Base-by-base conservation (phyloP, 108 stramenopile species). In the Nitzschia sp. region DNA sequence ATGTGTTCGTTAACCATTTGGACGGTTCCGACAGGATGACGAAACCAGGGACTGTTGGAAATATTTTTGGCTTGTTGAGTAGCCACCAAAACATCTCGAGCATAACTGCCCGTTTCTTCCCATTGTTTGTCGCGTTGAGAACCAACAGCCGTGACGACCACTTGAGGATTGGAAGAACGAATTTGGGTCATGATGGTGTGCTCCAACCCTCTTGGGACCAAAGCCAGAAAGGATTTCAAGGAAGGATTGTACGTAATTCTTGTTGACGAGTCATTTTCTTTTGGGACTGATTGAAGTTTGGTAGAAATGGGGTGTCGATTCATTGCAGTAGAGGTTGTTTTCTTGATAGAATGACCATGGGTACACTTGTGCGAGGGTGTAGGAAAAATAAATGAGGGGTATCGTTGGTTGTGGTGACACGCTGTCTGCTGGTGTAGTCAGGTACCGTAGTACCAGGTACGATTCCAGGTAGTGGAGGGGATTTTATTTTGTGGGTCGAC, bases 21-120 rank as follows among this genome's bases (percentile, higher is more conserved):
- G 8, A 73, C 58, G 22, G 72, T 54, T 24, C 72, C 72, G 19
- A 73, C 72, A 22, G 65, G 51, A 39, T 48, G 11, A 14, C 19
- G 53, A 42, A 54, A 67, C 66, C 66, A 67, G 17, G 50, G 41
- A 42, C 51, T 67, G 11, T 17, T n/a, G 7, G 66, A 14, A 15
- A 29, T 51, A 14, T 42, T 12, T 8, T 67, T 42, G 34, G 41
- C 17, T 55, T 55, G 41, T 19, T 67, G 66, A 2, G 54, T 25
- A 25, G 14, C 8, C 10, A 51, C 12, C 0, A 55, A 24, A 8
- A 54, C 53, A 11, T 55, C 17, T 54, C 40, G 38, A 9, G 66
- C 53, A 14, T 67, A 9, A 8, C 1, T 11, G 12, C 50, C 50
- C 25, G 55, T 56, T 41, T 38, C 39, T 41, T 54, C 61, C 20